Base-by-base conservation (phyloP, 2,329 filamentous ascomycete species). In the Monilinia laxa region DNA sequence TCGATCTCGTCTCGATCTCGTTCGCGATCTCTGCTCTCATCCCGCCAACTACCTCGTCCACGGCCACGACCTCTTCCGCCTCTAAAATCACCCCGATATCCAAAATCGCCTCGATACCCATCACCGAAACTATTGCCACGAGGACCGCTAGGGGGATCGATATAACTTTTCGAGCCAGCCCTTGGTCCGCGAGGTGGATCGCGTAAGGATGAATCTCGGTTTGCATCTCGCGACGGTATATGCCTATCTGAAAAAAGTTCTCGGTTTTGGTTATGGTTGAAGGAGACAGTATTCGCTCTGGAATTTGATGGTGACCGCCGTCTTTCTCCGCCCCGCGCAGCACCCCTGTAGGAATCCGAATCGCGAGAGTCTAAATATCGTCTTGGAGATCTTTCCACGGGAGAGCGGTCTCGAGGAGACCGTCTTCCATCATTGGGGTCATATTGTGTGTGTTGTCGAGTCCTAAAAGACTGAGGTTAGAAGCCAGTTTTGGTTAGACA, bases 121-220 rank as follows among this genome's bases (percentile, higher is more conserved):
- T 86, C 83, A 3, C 81, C 80, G 74, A 89, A 91, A 11, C 85
- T 87, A 67, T 87, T 84, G 54, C 89, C 89, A 67, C 90, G 84
- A 18, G 87, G 89, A 40, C 87, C 87, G 70, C 84, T 85, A 40
- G 85, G 80, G 68, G 94, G 69, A 66, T 76, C 91, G 68, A 90
- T 84, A 59, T 67, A 70, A 67, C 93, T 80, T 4, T 65, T 65
- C 1, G 64, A 65, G 16, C 64, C 64, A 31, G 90, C 91, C 77
- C 93, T 92, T 14, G 93, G 92, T 0, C 91, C 93, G 66, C 92
- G 85, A 3, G 93, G 93, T 2, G 91, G 89, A 70, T 96, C 91
- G 71, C 89, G 84, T 16, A 84, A 82, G 76, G 76, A 83, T 70
- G 71, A 75, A 51, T 77, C 75, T 64, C 65, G 42, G 14, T 51